phyloP scores from a whole-genome alignment of 169 alveolate species.

The Plasmodium cynomolgi region DNA sequence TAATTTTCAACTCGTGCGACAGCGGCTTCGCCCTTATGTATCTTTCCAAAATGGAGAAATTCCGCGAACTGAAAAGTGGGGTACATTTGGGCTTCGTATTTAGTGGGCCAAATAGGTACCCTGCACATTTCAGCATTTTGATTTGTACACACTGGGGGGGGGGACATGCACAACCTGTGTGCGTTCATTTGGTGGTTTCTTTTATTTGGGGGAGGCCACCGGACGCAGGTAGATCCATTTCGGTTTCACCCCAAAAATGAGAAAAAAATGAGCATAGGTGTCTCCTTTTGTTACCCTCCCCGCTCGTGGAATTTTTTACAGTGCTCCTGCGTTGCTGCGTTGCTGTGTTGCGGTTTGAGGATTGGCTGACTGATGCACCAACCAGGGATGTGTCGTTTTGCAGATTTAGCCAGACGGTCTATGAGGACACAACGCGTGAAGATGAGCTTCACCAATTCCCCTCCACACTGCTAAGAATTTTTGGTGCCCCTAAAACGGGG shows the following conservation, averaged over 20 bases:
- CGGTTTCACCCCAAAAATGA: not conserved
- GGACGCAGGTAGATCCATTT: not conserved
- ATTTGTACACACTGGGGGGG: not conserved
- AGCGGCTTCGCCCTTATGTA: constrained; percentile 73
- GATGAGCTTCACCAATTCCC: not conserved
- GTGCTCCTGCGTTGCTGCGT: not conserved
- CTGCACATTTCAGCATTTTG: not conserved
- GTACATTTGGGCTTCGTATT: not conserved
- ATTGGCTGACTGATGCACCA: not conserved
- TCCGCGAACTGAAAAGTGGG: not conserved
- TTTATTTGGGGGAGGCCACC: not conserved
- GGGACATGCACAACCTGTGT: not conserved
- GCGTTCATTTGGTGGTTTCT: not conserved
- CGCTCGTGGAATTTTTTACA: not conserved
- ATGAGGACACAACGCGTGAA: not conserved
- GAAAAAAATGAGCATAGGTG: not conserved
- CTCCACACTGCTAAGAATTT: not conserved
- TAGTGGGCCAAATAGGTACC: not conserved
- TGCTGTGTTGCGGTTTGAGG: not conserved
- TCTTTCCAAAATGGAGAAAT: constrained; percentile 69
- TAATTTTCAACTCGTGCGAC: constrained; percentile 51
- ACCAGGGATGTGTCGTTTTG: not conserved
- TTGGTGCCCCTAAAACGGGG: not conserved
- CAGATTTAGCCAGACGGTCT: not conserved
- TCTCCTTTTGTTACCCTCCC: not conserved